A percentile compares a stretch with the other conserved stretches of the same genome.
Conservation (phyloP, 805 yeast genomes). For the Teunomyces cretensis region DNA sequence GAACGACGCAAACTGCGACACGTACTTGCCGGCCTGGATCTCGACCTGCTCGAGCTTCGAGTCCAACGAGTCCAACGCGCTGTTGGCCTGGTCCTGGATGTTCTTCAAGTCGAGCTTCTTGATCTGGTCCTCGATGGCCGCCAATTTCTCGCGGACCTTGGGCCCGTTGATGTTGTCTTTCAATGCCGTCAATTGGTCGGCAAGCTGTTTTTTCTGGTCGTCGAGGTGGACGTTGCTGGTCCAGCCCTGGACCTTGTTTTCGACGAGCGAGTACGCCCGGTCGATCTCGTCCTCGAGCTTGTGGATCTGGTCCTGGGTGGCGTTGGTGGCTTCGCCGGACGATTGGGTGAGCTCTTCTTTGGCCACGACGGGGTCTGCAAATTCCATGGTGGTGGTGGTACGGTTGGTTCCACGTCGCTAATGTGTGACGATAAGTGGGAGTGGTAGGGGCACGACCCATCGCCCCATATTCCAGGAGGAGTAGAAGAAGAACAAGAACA, state of each 20-base stretch:
- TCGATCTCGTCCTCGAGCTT: slow-evolving; percentile 56
- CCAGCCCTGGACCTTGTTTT: slow-evolving; percentile 42
- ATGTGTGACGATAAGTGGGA: no score
- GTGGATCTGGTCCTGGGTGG: slow-evolving; percentile 52
- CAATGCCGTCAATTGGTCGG: slow-evolving; percentile 24
- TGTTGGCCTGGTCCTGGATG: slow-evolving; percentile 45
- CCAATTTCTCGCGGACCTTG: slow-evolving; percentile 17
- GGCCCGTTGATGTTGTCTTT: background rate
- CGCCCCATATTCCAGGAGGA: background rate
- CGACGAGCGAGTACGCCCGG: slow-evolving; percentile 46
- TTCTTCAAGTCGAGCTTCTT: slow-evolving; percentile 24
- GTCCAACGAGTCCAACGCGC: slow-evolving; percentile 69
- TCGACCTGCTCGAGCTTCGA: slow-evolving; percentile 70
- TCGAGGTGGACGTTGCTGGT: slow-evolving; percentile 30
- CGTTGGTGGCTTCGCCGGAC: slow-evolving; percentile 21
- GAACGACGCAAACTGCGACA: slow-evolving; percentile 56
- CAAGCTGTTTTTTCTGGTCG: slow-evolving; percentile 26
- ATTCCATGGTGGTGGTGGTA: slow-evolving; percentile 26
- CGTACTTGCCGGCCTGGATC: slow-evolving; percentile 60
- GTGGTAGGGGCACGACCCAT: background rate
- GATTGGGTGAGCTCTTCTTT: slow-evolving; percentile 9
- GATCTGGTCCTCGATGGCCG: slow-evolving; percentile 28
- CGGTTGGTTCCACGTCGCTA: no score
- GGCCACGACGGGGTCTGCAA: slow-evolving; percentile 28
- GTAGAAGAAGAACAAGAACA: no score